Base-by-base conservation (phyloP, 2,329 filamentous ascomycete genomes). In the Daldinia eschscholtzii region DNA sequence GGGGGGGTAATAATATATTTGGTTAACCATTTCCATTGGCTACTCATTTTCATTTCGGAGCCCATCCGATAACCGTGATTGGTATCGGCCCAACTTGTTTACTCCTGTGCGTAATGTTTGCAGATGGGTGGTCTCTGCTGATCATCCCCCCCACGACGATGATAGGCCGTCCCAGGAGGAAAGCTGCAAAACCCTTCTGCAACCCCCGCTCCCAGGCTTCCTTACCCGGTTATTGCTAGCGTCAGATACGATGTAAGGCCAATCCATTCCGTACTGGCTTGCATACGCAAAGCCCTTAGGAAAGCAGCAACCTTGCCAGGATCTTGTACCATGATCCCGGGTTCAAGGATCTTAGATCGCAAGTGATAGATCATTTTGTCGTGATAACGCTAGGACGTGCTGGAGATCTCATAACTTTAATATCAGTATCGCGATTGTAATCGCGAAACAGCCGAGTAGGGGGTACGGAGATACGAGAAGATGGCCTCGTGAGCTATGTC, bases 291-390 rank as follows among this genome's bases (percentile, higher is more conserved):
- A 28, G 70, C 68, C 66, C 56, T 62, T 2, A 10, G 63, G 58
- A 69, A 68, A 70, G 63, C 59, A 68, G 56, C 57, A 74, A 67
- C 63, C 66, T 56, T 68, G 57, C 59, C 58, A 57, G 62, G 71
- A 56, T 57, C 61, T 50, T 28, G 53, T 59, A 50, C 64, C 63
- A 64, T 41, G 62, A 42, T 60, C 53, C 64, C 61, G 28, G 70
- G 68, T 65, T 61, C 69, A 71, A 55, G 68, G 57, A 67, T 73
- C 61, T 71, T 61, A 70, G 66, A 73, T 70, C 61, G 26, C 7
- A 52, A 10, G 46, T 70, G 66, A 68, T 33, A 66, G 60, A 64
- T 72, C 70, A 37, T 53, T 35, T 61, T 37, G 3, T 52, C 62
- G 20, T 65, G 42, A 59, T 13, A 52, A 44, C 63, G 52, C 68